phyloP scores from a whole-genome alignment of 768 basidiomycete species.

The Cytidiella melzeri region DNA sequence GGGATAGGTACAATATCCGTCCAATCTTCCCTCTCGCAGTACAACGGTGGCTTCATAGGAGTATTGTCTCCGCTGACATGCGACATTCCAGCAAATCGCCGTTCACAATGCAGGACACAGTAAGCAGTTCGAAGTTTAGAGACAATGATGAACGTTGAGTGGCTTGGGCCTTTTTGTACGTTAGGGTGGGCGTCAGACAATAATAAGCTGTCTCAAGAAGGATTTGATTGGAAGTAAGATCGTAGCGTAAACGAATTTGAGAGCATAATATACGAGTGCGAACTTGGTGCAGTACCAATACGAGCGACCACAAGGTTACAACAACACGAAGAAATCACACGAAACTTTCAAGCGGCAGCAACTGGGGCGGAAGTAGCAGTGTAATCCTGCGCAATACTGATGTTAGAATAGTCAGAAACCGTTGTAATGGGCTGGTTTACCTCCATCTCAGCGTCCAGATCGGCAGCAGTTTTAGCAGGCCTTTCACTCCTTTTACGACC shows the following conservation, averaged over 20 bases:
- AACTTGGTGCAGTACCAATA: too few relatives aligned
- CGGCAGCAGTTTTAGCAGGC: constrained; percentile 75
- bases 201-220: too few relatives aligned
- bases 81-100: constrained; percentile 14
- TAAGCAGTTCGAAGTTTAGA: background rate
- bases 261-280: too few relatives aligned
- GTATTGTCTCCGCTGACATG: constrained; percentile 5
- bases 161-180: background rate
- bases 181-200: too few relatives aligned
- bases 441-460: constrained; percentile 98
- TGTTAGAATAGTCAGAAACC: background rate
- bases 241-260: too few relatives aligned
- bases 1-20: constrained; percentile 69
- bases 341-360: constrained; percentile 19
- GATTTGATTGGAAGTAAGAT: too few relatives aligned
- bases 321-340: background rate
- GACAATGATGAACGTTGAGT: background rate
- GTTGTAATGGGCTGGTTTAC: constrained; percentile 40
- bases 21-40: constrained; percentile 69
- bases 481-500: constrained; percentile 43
- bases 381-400: constrained; percentile 50
- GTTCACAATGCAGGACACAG: too few relatives aligned
- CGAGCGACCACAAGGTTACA: background rate
- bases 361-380: constrained; percentile 48
- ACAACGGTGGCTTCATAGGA: constrained; percentile 28